Base-by-base conservation (phyloP, 139 green algal genomes). In the Tetradesmus lagerheimii region DNA sequence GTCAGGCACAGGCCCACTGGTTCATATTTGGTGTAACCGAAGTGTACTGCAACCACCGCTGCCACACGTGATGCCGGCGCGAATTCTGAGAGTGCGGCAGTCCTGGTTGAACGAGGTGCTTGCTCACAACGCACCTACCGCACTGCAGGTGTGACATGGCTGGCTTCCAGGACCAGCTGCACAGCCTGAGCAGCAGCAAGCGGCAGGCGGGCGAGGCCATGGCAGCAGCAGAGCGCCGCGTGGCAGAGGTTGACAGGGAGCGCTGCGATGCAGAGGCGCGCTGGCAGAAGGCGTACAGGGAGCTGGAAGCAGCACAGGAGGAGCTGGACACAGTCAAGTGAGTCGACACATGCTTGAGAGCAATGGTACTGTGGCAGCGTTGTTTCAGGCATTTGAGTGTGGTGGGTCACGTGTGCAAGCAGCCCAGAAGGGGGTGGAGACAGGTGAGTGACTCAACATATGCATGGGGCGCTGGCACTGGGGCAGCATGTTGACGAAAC, bases 251-350 rank as follows among this genome's bases (percentile, higher is more conserved):
- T 18, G 85, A 89, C n/a, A 37, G 37, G 23, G 23, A 53, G 27
- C 43, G 85, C 6, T 23, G 35, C 9, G 38, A 81, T 31, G 85
- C 85, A 25, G 85, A 89, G 67, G 39, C 31, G 39, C 66, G 85
- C 31, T 89, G 85, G 85, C 43, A 89, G 85, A 66, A 81, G 31
- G 85, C 85, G 1, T 82, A 45, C 27, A 39, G 45, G 11, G 85
- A 89, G 34, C 67, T 83, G n/a, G 43, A 71, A 38, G 41, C 66
- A 66, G 67, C 67, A 45, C 66, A 89, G 66, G 77, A 53, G 25
- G 85, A 81, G 43, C 62, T 89, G 39, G 85, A 89, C 6, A 78
- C n/a, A 9, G 18, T 89, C 39, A 89, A 89, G 85, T 89, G 57
- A 82, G 77, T 20, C 39, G 9, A 2, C 16, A 29, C 37, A 8